phyloP scores from a whole-genome alignment of 345 rosid genomes.

The Kernera saxatilis region DNA sequence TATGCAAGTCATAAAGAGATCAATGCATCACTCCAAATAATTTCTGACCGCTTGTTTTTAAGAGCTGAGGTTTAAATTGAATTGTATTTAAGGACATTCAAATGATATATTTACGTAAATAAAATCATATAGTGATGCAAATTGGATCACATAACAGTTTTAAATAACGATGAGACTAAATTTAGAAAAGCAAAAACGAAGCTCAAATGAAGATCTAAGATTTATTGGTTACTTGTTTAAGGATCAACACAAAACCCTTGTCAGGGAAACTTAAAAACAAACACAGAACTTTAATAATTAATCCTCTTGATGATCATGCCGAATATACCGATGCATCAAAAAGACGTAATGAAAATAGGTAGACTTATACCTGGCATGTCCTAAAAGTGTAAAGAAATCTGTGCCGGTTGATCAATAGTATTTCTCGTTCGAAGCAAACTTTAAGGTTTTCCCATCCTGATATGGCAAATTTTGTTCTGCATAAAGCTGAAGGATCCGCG shows the following conservation, averaged over 20 bases:
- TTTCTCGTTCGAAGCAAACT: conserved; percentile 61
- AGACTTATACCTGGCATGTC: conserved; percentile 65
- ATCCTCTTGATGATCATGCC: neutral
- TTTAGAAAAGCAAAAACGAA: neutral
- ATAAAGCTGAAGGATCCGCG: conserved; percentile 52
- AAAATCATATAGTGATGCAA: neutral
- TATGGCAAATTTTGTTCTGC: conserved; percentile 59
- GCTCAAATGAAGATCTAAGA: neutral
- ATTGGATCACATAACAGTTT: neutral
- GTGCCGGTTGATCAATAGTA: conserved; percentile 62
- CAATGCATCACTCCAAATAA: neutral
- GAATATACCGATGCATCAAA: neutral
- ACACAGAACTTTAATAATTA: neutral
- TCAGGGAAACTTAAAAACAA: neutral
- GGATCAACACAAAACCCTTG: neutral
- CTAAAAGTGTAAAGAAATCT: conserved; percentile 68
- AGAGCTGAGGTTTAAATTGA: too few relatives aligned
- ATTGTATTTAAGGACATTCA: too few relatives aligned
- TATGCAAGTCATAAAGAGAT: neutral
- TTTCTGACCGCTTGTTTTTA: too few relatives aligned
- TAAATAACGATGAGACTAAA: neutral
- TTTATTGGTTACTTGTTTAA: neutral
- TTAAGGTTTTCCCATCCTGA: conserved; percentile 72
- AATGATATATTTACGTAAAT: neutral
- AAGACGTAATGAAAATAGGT: neutral